Percentiles rank a stretch among this genome's conserved stretches.
Conservation (phyloP, 2,329 filamentous ascomycete genomes). For the Pseudogymnoascus sp. region DNA sequence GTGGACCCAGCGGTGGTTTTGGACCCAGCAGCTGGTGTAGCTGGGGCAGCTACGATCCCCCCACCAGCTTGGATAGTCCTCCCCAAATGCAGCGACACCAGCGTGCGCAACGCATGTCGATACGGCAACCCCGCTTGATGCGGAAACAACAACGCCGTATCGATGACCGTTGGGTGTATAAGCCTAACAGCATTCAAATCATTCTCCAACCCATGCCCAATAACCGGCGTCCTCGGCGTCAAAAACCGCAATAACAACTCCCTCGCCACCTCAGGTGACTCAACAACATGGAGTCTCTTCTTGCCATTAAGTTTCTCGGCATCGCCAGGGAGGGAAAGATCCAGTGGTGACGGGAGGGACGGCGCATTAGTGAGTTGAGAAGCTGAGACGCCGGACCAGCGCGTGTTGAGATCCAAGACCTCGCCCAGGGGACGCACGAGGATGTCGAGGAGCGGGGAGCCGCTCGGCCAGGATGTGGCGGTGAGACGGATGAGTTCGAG, state of each 20-base stretch:
- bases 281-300: slow-evolving; percentile 58
- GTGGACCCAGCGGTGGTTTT: background rate
- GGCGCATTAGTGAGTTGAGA: slow-evolving; percentile 66
- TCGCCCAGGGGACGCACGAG: slow-evolving; percentile 78
- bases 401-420: slow-evolving; percentile 82
- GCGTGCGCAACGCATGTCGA: slow-evolving; percentile 65
- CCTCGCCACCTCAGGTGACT: slow-evolving; percentile 66
- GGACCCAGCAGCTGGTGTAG: background rate
- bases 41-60: slow-evolving; percentile 26
- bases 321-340: slow-evolving; percentile 17
- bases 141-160: slow-evolving; percentile 78
- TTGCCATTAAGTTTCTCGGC: slow-evolving; percentile 23
- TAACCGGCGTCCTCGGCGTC: slow-evolving; percentile 67
- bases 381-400: slow-evolving; percentile 78
- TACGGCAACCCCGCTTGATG: slow-evolving; percentile 68
- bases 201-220: slow-evolving; percentile 93
- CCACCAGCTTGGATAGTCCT: slow-evolving; percentile 70
- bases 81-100: slow-evolving; percentile 62
- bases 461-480: slow-evolving; percentile 76
- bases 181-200: slow-evolving; percentile 81
- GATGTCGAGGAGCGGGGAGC: slow-evolving; percentile 68
- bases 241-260: slow-evolving; percentile 68
- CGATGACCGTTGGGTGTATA: slow-evolving; percentile 75
- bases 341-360: slow-evolving; percentile 36
- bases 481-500: slow-evolving; percentile 87